A percentile compares a stretch with the other conserved stretches of the same genome.
Evolutionary conservation across 1,284 basidiomycete genomes (phyloP).

Genomic region (Xanthoconium separans): DNA sequence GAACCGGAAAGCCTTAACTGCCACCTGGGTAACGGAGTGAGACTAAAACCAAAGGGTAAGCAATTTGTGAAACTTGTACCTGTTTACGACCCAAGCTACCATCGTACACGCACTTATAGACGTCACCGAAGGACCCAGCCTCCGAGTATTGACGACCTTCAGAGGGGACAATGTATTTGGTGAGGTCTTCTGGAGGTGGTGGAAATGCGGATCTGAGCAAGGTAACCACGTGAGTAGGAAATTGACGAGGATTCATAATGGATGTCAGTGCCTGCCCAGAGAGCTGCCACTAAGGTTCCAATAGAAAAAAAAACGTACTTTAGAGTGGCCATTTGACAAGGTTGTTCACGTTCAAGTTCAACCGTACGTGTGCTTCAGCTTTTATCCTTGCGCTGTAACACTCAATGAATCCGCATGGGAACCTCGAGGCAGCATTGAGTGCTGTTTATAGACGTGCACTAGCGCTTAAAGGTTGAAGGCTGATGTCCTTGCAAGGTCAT

Average conservation of each 20-base stretch:
- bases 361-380: background rate
- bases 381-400: background rate
- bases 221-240: background rate
- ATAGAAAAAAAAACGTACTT: background rate
- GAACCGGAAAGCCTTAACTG: constrained; percentile 10
- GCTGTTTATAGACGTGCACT: background rate
- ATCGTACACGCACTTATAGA: constrained; percentile 1
- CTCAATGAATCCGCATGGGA: background rate
- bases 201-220: background rate
- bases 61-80: background rate
- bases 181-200: background rate
- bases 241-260: background rate
- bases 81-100: no score
- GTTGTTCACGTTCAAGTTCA: background rate
- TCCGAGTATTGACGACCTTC: background rate
- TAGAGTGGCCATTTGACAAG: background rate
- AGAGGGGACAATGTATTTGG: background rate
- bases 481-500: no score
- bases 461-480: no score
- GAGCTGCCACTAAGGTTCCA: background rate
- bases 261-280: background rate
- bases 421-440: background rate
- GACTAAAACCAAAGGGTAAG: background rate
- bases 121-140: constrained; percentile 6
- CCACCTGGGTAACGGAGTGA: constrained; percentile 1